These are phyloP conservation scores for Brassica cretica DNA, from an alignment of 345 rosid genomes.

Conservation along the genomic window DNA sequence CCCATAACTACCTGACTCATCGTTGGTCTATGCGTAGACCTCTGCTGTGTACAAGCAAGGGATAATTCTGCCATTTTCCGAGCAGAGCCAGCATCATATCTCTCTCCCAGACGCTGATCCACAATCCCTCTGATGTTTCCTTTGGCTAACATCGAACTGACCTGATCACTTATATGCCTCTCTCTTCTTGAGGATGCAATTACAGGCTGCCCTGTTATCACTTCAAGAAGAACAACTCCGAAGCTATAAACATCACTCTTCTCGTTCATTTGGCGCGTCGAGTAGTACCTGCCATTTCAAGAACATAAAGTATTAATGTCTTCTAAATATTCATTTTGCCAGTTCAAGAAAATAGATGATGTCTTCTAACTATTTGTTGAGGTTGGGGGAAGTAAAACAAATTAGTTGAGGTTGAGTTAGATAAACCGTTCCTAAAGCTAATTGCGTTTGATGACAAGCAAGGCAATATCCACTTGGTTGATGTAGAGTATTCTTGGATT, in stretches of 20 bases:
- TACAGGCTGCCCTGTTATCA: slow-evolving; percentile 44
- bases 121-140: slow-evolving; percentile 45
- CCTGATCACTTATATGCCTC: slow-evolving; percentile 39
- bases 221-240: slow-evolving; percentile 50
- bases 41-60: slow-evolving; percentile 34
- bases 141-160: slow-evolving; percentile 27
- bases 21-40: neutral
- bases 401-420: too few species aligned
- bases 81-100: slow-evolving; percentile 34
- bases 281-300: neutral
- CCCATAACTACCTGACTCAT: neutral
- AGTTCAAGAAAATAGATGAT: neutral
- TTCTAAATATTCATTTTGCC: neutral
- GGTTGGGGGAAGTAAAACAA: too few species aligned
- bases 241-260: slow-evolving; percentile 54
- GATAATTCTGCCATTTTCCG: slow-evolving; percentile 51
- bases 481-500: too few species aligned
- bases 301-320: neutral
- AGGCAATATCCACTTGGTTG: too few species aligned
- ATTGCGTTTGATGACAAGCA: too few species aligned
- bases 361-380: neutral
- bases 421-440: too few species aligned
- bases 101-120: slow-evolving; percentile 41
- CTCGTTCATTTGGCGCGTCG: slow-evolving; percentile 3
- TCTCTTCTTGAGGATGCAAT: slow-evolving; percentile 11